Evolutionary conservation across 106 monocot genomes (phyloP).

Genomic region (Dendrobium catenatum): DNA sequence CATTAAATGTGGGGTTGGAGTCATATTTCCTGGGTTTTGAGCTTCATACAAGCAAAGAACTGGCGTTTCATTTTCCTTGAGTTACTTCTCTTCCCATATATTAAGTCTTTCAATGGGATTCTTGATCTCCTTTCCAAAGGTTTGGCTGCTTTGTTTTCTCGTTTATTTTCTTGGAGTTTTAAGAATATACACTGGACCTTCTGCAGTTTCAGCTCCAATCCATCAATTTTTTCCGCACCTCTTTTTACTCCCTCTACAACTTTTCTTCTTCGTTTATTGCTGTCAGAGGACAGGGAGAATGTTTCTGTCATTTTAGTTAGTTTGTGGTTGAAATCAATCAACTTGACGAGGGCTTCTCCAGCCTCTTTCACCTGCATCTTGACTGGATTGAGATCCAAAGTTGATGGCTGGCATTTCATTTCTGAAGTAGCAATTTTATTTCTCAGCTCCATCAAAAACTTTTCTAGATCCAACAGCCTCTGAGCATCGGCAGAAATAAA

Average conservation of each 20-base stretch:
- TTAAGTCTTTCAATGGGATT: constrained; percentile 48
- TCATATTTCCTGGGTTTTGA: constrained; percentile 23
- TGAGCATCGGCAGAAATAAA: constrained; percentile 54
- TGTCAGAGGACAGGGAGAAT: constrained; percentile 10
- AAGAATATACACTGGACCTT: constrained; percentile 57
- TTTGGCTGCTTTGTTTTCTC: constrained; percentile 17
- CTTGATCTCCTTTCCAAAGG: constrained; percentile 23
- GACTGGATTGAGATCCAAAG: constrained; percentile 29
- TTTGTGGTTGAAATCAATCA: constrained; percentile 42
- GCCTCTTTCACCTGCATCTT: constrained; percentile 49
- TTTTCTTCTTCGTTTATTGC: constrained; percentile 23
- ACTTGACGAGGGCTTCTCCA: constrained; percentile 37
- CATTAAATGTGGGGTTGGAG: not conserved
- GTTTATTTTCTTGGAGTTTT: constrained; percentile 57
- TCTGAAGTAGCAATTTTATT: constrained; percentile 38
- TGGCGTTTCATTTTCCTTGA: constrained; percentile 13
- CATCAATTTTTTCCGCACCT: constrained; percentile 69
- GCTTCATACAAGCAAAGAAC: constrained; percentile 43
- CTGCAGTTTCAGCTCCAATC: constrained; percentile 69
- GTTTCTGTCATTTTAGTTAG: constrained; percentile 46
- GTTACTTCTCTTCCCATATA: constrained; percentile 43
- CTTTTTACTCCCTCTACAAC: constrained; percentile 40
- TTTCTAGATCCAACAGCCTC: constrained; percentile 44
- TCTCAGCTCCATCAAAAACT: constrained; percentile 44
- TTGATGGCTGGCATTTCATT: constrained; percentile 20